These are phyloP conservation scores for Globisporangium sylvaticum DNA, from an alignment of 352 stramenopile species.

Conservation along the genomic window DNA sequence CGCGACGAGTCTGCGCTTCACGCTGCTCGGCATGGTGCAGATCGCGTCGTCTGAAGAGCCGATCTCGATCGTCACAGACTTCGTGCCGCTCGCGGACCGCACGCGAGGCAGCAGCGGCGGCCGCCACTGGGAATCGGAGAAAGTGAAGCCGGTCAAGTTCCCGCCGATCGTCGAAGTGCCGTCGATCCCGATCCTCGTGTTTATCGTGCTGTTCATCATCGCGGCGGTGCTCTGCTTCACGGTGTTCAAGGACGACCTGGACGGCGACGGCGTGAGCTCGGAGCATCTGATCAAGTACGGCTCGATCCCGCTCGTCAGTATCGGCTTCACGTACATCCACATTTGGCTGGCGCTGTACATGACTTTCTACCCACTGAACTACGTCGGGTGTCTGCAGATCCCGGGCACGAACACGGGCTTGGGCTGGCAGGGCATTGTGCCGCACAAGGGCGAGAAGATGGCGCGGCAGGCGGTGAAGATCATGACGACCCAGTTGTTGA, in stretches of 20 bases:
- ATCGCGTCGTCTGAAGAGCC: slow-evolving; percentile 59
- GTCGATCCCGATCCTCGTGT: slow-evolving; percentile 48
- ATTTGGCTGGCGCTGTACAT: slow-evolving; percentile 97
- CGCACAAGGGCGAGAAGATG: slow-evolving; percentile 96
- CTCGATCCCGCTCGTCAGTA: slow-evolving; percentile 83
- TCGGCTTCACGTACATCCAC: slow-evolving; percentile 92
- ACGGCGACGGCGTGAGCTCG: slow-evolving; percentile 50
- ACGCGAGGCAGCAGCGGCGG: slow-evolving; percentile 13
- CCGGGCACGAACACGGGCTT: slow-evolving; percentile 88
- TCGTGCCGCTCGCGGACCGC: slow-evolving; percentile 41
- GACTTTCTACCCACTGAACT: slow-evolving; percentile 97
- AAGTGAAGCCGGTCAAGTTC: slow-evolving; percentile 61
- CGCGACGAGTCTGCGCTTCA: slow-evolving; percentile 80
- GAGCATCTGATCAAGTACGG: slow-evolving; percentile 72
- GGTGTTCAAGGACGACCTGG: slow-evolving; percentile 56
- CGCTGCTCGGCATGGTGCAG: slow-evolving; percentile 82
- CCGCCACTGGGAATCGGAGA: slow-evolving; percentile 20
- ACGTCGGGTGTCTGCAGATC: slow-evolving; percentile 88
- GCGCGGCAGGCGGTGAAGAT: slow-evolving; percentile 90
- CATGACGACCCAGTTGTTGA: slow-evolving; percentile 93
- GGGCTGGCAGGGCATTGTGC: slow-evolving; percentile 98
- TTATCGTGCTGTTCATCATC: slow-evolving; percentile 49
- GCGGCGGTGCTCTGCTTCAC: slow-evolving; percentile 67
- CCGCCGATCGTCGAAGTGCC: slow-evolving; percentile 79
- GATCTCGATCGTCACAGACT: slow-evolving; percentile 77